Percentiles rank a stretch among this genome's conserved stretches.
phyloP scores from a whole-genome alignment of 2,329 filamentous ascomycete species.

The Juglanconis oblonga region DNA sequence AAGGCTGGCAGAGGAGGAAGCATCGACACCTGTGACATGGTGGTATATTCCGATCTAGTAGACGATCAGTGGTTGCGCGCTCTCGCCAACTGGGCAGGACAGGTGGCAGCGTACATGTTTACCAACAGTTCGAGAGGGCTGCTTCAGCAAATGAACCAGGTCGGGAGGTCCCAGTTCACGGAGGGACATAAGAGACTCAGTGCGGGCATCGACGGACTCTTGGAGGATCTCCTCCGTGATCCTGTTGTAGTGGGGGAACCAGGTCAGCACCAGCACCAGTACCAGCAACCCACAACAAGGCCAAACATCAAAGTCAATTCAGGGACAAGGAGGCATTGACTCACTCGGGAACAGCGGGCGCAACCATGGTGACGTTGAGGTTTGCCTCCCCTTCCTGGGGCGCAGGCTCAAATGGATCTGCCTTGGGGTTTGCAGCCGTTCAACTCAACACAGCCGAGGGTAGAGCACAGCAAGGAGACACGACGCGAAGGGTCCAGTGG shows the following conservation, averaged over 20 bases:
- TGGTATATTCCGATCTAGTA: slow-evolving; percentile 86
- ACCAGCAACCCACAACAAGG: slow-evolving; percentile 1
- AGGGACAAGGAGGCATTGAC: slow-evolving; percentile 27
- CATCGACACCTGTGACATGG: slow-evolving; percentile 95
- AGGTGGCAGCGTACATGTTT: slow-evolving; percentile 45
- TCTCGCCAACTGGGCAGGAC: not conserved
- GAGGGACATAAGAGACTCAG: slow-evolving; percentile 79
- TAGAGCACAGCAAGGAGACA: not conserved
- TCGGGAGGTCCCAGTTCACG: slow-evolving; percentile 95
- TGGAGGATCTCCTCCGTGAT: slow-evolving; percentile 92
- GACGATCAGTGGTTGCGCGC: slow-evolving; percentile 17
- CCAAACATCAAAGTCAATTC: slow-evolving; percentile 1
- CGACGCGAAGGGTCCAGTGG: not conserved
- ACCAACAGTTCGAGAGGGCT: slow-evolving; percentile 53
- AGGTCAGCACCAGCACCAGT: slow-evolving; percentile 22
- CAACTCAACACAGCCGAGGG: slow-evolving; percentile 2
- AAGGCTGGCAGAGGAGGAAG: slow-evolving; percentile 93
- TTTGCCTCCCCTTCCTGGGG: slow-evolving; percentile 10
- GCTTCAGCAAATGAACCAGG: slow-evolving; percentile 89
- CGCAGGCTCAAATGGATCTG: slow-evolving; percentile 7
- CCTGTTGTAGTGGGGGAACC: slow-evolving; percentile 51
- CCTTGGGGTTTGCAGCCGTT: slow-evolving; percentile 6
- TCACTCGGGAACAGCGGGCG: slow-evolving; percentile 74
- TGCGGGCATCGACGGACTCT: slow-evolving; percentile 87
- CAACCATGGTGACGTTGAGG: slow-evolving; percentile 55